Conservation (phyloP, 2,329 filamentous ascomycete genomes). For the Xenosphaeropsis pyriputrescens region DNA sequence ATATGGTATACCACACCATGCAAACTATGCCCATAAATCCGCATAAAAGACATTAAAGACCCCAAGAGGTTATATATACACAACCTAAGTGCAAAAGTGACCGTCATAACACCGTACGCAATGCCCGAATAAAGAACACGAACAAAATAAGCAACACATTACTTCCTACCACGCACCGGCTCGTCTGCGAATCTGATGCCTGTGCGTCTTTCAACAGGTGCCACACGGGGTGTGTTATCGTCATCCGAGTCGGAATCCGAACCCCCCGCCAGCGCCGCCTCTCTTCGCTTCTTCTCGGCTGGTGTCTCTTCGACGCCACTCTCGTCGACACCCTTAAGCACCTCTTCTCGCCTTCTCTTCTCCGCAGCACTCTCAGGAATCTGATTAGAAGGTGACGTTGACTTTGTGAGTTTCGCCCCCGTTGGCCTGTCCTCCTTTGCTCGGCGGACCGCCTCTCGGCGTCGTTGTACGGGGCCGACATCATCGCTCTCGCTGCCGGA, state of each 20-base stretch:
- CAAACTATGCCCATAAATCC: no score
- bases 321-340: slow-evolving; percentile 26
- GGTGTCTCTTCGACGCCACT: not conserved
- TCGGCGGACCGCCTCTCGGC: not conserved
- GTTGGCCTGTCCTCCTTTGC: not conserved
- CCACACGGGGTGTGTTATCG: slow-evolving; percentile 15
- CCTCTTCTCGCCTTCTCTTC: slow-evolving; percentile 46
- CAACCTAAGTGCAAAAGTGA: no score
- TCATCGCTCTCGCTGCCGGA: not conserved
- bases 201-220: slow-evolving; percentile 10
- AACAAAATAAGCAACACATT: no score
- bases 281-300: slow-evolving; percentile 57
- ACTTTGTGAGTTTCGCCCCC: slow-evolving; percentile 10
- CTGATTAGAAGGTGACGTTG: slow-evolving; percentile 15
- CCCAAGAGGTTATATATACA: no score
- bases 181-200: slow-evolving; percentile 19
- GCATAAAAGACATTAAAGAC: no score
- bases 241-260: slow-evolving; percentile 12
- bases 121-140: no score
- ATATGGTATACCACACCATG: no score
- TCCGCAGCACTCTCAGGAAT: slow-evolving; percentile 54
- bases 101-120: no score
- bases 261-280: slow-evolving; percentile 43
- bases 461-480: slow-evolving; percentile 1
- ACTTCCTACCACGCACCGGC: slow-evolving; percentile 11